Conservation (phyloP, 495 filamentous ascomycete species). For the Staphylotrichum longicolle region DNA sequence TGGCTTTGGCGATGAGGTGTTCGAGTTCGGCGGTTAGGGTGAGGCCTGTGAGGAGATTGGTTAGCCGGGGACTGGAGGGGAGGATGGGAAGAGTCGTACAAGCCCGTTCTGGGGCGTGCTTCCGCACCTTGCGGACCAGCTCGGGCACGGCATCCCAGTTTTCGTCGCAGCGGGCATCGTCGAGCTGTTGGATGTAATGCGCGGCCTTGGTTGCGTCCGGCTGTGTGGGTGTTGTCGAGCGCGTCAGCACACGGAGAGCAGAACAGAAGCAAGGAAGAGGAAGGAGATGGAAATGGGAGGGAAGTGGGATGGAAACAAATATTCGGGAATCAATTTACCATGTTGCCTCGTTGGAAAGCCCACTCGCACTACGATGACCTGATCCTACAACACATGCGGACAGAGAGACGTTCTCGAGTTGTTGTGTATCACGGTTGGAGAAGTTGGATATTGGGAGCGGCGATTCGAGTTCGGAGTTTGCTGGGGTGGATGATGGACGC, state of each 20-base stretch:
- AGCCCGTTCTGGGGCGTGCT: slow-evolving; percentile 82
- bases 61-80: slow-evolving; percentile 2
- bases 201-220: slow-evolving; percentile 64
- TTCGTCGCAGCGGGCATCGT: slow-evolving; percentile 81
- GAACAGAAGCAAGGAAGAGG: background rate
- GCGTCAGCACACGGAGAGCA: slow-evolving; percentile 17
- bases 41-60: slow-evolving; percentile 54
- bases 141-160: slow-evolving; percentile 89
- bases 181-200: slow-evolving; percentile 75
- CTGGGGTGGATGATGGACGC: no score
- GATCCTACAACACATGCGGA: slow-evolving; percentile 32
- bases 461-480: background rate
- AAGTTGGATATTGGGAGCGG: background rate
- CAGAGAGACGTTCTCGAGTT: background rate
- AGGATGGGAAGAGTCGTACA: slow-evolving; percentile 57
- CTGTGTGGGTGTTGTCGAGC: slow-evolving; percentile 23
- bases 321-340: slow-evolving; percentile 23
- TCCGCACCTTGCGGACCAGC: slow-evolving; percentile 83
- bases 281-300: background rate
- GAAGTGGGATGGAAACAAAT: background rate
- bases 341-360: slow-evolving; percentile 29
- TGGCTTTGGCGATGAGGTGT: slow-evolving; percentile 55
- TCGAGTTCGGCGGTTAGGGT: slow-evolving; percentile 73
- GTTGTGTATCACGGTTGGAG: background rate
- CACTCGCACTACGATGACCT: slow-evolving; percentile 37